A percentile compares a stretch with the other conserved stretches of the same genome.
Evolutionary conservation across 1,139 yeast genomes (phyloP).

Genomic region (Candida neerlandica): DNA sequence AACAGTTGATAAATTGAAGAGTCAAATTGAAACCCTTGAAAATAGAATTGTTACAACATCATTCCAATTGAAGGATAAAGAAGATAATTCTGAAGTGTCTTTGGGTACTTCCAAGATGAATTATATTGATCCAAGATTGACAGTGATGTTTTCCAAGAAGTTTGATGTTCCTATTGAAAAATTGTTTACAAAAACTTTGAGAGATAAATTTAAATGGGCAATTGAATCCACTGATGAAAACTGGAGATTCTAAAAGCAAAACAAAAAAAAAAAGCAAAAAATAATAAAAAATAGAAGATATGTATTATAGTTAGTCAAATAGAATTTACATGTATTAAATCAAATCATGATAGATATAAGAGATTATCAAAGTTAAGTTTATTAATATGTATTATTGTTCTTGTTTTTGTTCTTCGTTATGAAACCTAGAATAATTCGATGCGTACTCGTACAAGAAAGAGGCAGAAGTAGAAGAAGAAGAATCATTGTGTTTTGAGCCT

Average conservation of each 20-base stretch:
- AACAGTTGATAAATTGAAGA: constrained; percentile 72
- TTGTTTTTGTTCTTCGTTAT: no score
- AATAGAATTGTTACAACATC: constrained; percentile 68
- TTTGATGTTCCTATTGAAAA: constrained; percentile 90
- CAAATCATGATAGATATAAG: not conserved
- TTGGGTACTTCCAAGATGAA: constrained; percentile 92
- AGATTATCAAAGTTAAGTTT: not conserved
- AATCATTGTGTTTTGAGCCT: no score
- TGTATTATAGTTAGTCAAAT: not conserved
- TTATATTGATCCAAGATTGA: constrained; percentile 91
- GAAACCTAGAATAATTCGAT: no score
- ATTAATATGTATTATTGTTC: no score
- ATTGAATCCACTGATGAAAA: constrained; percentile 85
- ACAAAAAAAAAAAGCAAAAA: not conserved
- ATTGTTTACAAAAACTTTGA: constrained; percentile 82
- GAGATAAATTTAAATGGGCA: constrained; percentile 97
- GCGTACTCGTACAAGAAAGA: no score
- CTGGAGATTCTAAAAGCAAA: constrained; percentile 66
- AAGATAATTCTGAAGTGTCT: constrained; percentile 92
- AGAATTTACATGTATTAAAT: not conserved
- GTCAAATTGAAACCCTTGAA: constrained; percentile 74
- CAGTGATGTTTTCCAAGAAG: constrained; percentile 87
- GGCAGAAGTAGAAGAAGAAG: no score
- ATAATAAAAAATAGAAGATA: not conserved
- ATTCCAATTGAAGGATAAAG: constrained; percentile 84